Conservation (phyloP, 164 flowering plant genomes). For the Brasenia schreberi region DNA sequence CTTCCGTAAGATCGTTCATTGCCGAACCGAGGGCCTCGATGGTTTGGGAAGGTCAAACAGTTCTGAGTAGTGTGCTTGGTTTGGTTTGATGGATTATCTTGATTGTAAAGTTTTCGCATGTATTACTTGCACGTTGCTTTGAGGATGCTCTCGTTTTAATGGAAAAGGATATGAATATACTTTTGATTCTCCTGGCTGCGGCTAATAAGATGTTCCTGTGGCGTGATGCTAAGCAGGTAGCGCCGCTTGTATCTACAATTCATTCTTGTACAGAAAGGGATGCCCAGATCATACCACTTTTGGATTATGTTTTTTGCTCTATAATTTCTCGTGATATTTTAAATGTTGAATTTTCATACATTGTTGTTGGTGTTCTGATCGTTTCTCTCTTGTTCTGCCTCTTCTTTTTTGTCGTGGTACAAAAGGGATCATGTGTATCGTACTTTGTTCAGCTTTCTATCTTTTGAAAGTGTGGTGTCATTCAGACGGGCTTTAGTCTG, state of each 20-base stretch:
- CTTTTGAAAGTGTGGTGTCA: too few species aligned
- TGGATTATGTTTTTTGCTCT: neutral
- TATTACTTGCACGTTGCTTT: neutral
- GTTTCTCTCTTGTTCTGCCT: neutral
- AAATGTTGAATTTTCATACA: neutral
- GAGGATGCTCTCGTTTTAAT: neutral
- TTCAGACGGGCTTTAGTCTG: too few species aligned
- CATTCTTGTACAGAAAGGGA: neutral
- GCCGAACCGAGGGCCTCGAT: constrained; percentile 79
- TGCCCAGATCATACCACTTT: neutral
- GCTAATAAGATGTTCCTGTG: neutral
- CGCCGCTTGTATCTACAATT: neutral
- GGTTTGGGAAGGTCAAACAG: constrained; percentile 26
- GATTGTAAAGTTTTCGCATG: constrained; percentile 8
- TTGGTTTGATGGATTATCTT: constrained; percentile 1
- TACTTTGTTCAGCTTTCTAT: too few species aligned
- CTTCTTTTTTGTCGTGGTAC: neutral
- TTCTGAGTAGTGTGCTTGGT: constrained; percentile 15
- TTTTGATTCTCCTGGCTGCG: neutral
- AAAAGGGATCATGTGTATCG: too few species aligned
- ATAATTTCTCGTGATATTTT: neutral
- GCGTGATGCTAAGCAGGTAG: neutral
- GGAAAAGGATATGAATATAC: neutral
- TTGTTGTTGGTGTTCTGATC: neutral
- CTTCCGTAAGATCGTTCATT: constrained; percentile 61